Conservation (phyloP, 495 filamentous ascomycete genomes). For the Sordaria brevicollis region DNA sequence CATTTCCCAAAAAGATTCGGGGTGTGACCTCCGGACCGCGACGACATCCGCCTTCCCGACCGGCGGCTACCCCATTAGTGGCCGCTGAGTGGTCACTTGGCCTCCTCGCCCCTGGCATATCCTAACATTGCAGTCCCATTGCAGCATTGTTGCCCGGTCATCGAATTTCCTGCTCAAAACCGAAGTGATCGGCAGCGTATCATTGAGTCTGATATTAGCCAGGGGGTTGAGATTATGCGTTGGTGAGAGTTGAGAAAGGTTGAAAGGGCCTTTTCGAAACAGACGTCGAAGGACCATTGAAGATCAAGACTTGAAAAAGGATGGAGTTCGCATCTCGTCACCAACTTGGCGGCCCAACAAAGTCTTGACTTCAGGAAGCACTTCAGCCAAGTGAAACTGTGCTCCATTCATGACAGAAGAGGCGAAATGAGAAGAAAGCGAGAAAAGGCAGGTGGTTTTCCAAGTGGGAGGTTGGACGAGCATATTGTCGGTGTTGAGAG, state of each 20-base stretch:
- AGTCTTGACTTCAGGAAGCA: not conserved
- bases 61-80: not conserved
- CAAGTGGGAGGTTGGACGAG: too few relatives aligned
- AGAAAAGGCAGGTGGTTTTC: too few relatives aligned
- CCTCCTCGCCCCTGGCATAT: not conserved
- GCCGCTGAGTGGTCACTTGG: not conserved
- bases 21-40: constrained; percentile 9
- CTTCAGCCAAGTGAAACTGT: not conserved
- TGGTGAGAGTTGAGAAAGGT: not conserved
- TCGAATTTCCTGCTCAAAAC: not conserved
- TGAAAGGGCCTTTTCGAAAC: not conserved
- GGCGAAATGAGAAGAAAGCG: not conserved
- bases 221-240: not conserved
- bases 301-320: not conserved
- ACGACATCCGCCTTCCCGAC: not conserved
- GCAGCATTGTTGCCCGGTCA: not conserved
- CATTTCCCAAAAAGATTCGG: constrained; percentile 21
- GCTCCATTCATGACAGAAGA: not conserved
- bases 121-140: not conserved
- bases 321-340: not conserved
- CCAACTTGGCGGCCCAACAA: not conserved
- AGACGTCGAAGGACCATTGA: not conserved
- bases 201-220: not conserved
- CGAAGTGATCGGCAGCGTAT: not conserved
- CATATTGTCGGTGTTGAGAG: not conserved